phyloP scores from a whole-genome alignment of 2,329 filamentous ascomycete genomes.

The Colletotrichum musae region DNA sequence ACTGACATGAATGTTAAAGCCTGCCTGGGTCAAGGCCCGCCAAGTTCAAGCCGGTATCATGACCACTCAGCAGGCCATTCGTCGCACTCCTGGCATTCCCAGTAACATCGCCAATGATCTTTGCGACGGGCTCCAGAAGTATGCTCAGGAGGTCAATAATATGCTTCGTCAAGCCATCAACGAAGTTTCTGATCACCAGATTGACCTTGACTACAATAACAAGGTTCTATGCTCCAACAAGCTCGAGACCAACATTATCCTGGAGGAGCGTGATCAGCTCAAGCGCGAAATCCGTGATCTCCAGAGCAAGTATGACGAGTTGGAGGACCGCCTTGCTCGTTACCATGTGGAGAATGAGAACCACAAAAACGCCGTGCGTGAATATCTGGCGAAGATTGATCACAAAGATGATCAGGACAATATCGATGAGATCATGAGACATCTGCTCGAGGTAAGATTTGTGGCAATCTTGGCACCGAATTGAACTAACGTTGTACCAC shows the following conservation, averaged over 20 bases:
- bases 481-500: not conserved
- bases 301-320: conserved; percentile 41
- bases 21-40: conserved; percentile 38
- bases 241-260: conserved; percentile 36
- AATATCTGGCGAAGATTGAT: conserved; percentile 37
- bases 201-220: conserved; percentile 51
- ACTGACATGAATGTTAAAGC: conserved; percentile 30
- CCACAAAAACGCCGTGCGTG: conserved; percentile 39
- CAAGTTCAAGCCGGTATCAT: conserved; percentile 41
- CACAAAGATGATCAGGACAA: conserved; percentile 39
- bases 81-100: conserved; percentile 41
- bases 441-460: conserved; percentile 40
- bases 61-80: conserved; percentile 42
- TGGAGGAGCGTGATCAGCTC: conserved; percentile 36
- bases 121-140: conserved; percentile 41
- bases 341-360: conserved; percentile 40
- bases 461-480: too few species aligned
- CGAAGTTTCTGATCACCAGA: conserved; percentile 45
- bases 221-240: conserved; percentile 45
- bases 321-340: conserved; percentile 42
- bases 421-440: conserved; percentile 46
- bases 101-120: conserved; percentile 39
- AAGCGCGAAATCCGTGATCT: conserved; percentile 45
- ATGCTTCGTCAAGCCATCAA: conserved; percentile 41
- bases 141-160: conserved; percentile 50